phyloP scores from a whole-genome alignment of 306 rosid species.

The Cicer cuneatum region DNA sequence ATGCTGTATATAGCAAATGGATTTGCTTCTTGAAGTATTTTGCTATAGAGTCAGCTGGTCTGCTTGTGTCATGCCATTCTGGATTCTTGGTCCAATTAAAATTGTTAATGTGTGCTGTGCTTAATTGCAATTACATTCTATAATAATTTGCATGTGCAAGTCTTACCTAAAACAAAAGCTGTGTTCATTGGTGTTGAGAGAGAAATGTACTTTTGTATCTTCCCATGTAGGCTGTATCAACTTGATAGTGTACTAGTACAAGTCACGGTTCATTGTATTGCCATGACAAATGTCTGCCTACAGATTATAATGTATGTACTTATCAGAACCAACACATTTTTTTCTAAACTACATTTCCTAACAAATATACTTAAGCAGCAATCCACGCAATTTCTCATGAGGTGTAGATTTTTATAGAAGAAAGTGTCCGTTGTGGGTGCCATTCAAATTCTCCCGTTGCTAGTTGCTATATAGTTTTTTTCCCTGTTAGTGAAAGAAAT shows the following conservation, averaged over 20 bases:
- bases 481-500: too few species aligned
- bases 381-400: background rate
- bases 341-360: constrained; percentile 18
- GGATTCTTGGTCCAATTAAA: constrained; percentile 1
- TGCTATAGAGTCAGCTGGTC: constrained; percentile 18
- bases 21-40: constrained; percentile 36
- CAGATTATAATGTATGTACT: constrained; percentile 36
- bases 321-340: constrained; percentile 17
- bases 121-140: constrained; percentile 2
- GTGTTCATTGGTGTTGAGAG: background rate
- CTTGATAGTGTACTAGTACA: constrained; percentile 24
- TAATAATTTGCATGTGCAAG: constrained; percentile 34
- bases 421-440: too few species aligned
- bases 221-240: constrained; percentile 29
- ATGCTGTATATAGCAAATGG: constrained; percentile 10
- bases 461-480: too few species aligned
- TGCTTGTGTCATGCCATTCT: constrained; percentile 37
- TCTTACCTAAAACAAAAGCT: constrained; percentile 32
- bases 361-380: constrained; percentile 15
- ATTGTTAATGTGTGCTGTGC: constrained; percentile 18
- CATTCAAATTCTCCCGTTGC: too few species aligned
- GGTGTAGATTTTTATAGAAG: background rate
- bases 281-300: constrained; percentile 26
- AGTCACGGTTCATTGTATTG: background rate
- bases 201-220: constrained; percentile 20